These are phyloP conservation scores for Russula sp. DNA, from an alignment of 768 basidiomycete genomes.

Conservation along the genomic window DNA sequence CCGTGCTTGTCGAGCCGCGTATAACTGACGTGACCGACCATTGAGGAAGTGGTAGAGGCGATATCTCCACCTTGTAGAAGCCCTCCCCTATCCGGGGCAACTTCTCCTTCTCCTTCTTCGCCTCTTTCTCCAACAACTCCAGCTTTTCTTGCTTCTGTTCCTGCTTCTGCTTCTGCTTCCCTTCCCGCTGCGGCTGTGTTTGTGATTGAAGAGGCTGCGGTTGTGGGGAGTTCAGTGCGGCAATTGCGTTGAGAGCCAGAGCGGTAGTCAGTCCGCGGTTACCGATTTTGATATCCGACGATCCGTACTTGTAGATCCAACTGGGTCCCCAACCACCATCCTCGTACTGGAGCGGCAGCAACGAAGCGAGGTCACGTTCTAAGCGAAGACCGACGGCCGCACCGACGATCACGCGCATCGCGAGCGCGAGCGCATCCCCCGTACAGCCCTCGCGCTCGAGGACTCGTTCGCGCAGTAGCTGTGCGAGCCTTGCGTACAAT, in stretches of 20 bases:
- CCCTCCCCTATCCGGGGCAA: neutral
- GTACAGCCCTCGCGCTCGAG: conserved; percentile 49
- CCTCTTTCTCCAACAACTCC: neutral
- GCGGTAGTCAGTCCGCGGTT: conserved; percentile 57
- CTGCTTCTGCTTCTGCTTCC: neutral
- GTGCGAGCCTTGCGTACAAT: conserved; percentile 40
- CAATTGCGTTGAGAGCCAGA: conserved; percentile 51
- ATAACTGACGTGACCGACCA: neutral
- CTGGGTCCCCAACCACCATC: conserved; percentile 57
- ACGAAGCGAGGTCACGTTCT: conserved; percentile 44
- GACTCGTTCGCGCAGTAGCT: conserved; percentile 46
- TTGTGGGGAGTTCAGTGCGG: conserved; percentile 31
- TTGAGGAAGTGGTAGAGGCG: neutral
- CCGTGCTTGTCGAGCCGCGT: neutral
- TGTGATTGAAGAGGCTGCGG: too few relatives aligned
- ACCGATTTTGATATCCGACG: conserved; percentile 47
- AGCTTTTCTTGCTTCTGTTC: neutral
- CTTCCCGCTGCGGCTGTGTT: neutral
- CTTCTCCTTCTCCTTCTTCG: neutral
- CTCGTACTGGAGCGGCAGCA: conserved; percentile 49
- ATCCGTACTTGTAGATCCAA: conserved; percentile 57
- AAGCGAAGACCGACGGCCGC: conserved; percentile 42
- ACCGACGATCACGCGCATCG: conserved; percentile 53
- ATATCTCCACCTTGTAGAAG: too few relatives aligned
- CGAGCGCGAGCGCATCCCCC: conserved; percentile 54